Evolutionary conservation across 805 yeast species (phyloP).

Genomic region (Helenozyma rhizophorensis): DNA sequence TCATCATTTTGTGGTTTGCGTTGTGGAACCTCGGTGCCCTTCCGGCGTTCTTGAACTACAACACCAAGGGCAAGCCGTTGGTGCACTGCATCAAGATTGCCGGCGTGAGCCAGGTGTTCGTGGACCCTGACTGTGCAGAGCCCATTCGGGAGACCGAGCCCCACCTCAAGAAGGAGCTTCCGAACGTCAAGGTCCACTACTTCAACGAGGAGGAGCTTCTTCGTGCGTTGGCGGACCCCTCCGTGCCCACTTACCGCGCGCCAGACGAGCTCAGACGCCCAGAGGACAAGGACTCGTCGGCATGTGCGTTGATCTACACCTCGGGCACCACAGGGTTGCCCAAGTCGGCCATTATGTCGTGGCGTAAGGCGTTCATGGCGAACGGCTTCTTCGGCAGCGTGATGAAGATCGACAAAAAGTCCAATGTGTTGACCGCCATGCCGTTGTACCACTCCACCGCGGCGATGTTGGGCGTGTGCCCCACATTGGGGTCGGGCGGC

Average conservation of each 20-base stretch:
- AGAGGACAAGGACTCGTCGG: constrained; percentile 50
- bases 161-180: constrained; percentile 32
- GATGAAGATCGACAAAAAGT: constrained; percentile 49
- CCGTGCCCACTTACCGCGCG: constrained; percentile 50
- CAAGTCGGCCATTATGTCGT: constrained; percentile 87
- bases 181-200: constrained; percentile 40
- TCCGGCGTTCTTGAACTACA: constrained; percentile 85
- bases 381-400: constrained; percentile 65
- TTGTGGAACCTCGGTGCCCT: constrained; percentile 88
- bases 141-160: constrained; percentile 49
- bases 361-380: constrained; percentile 81
- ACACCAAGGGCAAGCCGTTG: constrained; percentile 66
- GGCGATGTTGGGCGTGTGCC: constrained; percentile 77
- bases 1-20: constrained; percentile 76
- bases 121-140: constrained; percentile 65
- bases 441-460: constrained; percentile 96
- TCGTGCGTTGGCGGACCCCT: constrained; percentile 34
- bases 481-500: constrained; percentile 60
- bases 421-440: constrained; percentile 83
- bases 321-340: constrained; percentile 96
- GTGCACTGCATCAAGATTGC: constrained; percentile 76
- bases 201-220: constrained; percentile 49
- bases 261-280: constrained; percentile 55
- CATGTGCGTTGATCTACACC: constrained; percentile 77
- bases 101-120: constrained; percentile 57